A percentile compares a stretch with the other conserved stretches of the same genome.
Evolutionary conservation across 169 alveolate species (phyloP).

Genomic region (Babesia bovis): DNA sequence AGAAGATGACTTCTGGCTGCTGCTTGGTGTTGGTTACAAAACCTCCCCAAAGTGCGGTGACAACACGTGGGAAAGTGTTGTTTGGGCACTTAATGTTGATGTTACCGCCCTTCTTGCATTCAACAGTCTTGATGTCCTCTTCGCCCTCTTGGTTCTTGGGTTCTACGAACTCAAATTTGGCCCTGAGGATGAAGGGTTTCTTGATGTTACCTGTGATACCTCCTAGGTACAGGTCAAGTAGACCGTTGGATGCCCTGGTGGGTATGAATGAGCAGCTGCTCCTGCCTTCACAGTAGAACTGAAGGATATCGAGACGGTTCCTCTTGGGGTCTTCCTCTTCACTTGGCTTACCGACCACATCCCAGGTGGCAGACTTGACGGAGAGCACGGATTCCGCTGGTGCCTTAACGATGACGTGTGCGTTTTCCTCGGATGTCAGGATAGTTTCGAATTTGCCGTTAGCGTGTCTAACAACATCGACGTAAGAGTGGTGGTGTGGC

Average conservation of each 20-base stretch:
- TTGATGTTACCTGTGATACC: slow-evolving; percentile 40
- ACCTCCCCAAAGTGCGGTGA: slow-evolving; percentile 48
- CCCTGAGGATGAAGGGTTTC: slow-evolving; percentile 39
- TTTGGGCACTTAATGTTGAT: slow-evolving; percentile 14
- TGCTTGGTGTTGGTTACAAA: background rate
- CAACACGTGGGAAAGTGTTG: slow-evolving; percentile 25
- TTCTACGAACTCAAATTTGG: slow-evolving; percentile 8
- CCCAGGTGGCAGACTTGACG: slow-evolving; percentile 58
- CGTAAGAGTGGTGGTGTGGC: slow-evolving; percentile 5
- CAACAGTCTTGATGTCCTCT: background rate
- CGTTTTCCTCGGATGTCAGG: slow-evolving; percentile 57
- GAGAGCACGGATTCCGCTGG: slow-evolving; percentile 30
- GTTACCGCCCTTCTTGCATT: slow-evolving; percentile 4
- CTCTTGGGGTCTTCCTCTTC: slow-evolving; percentile 42
- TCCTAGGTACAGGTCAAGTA: slow-evolving; percentile 50
- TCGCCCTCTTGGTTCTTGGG: background rate
- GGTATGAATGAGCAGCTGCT: slow-evolving; percentile 54
- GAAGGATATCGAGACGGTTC: slow-evolving; percentile 57
- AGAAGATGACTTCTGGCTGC: slow-evolving; percentile 3
- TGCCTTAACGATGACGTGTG: slow-evolving; percentile 50
- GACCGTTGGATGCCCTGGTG: slow-evolving; percentile 57
- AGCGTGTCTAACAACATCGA: background rate
- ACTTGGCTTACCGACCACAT: slow-evolving; percentile 9
- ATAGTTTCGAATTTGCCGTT: background rate
- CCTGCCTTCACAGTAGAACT: slow-evolving; percentile 60